Evolutionary conservation across 306 rosid genomes (phyloP).

Genomic region (Sechiopsis laciniata): DNA sequence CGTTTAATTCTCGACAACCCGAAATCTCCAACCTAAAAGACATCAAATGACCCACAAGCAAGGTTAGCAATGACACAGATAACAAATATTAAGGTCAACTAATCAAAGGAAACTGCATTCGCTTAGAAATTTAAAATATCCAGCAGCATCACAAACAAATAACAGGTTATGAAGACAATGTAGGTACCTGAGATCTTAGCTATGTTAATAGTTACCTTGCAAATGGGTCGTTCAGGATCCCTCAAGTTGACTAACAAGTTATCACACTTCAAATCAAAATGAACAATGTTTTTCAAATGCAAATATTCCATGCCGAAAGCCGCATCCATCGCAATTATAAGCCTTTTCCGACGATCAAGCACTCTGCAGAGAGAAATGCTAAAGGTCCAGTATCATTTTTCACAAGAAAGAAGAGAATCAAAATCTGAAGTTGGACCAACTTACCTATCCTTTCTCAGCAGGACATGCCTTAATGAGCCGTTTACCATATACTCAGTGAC

Average conservation of each 20-base stretch:
- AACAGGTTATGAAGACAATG: too few species aligned
- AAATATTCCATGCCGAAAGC: slow-evolving; percentile 99
- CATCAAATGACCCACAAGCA: slow-evolving; percentile 8
- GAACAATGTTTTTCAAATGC: slow-evolving; percentile 84
- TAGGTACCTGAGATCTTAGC: not conserved
- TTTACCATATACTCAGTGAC: slow-evolving; percentile 89
- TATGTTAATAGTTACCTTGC: slow-evolving; percentile 59
- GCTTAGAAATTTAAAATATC: not conserved
- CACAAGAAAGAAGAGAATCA: slow-evolving; percentile 15
- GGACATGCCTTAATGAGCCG: slow-evolving; percentile 86
- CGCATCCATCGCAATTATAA: slow-evolving; percentile 79
- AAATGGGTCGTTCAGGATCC: slow-evolving; percentile 80
- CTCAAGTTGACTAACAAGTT: slow-evolving; percentile 89
- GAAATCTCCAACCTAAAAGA: slow-evolving; percentile 77
- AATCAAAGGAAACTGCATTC: not conserved
- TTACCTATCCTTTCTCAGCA: slow-evolving; percentile 65
- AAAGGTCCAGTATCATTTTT: not conserved
- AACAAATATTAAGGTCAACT: not conserved
- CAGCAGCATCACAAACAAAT: too few species aligned
- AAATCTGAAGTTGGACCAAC: slow-evolving; percentile 11
- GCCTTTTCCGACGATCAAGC: slow-evolving; percentile 78
- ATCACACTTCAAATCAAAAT: slow-evolving; percentile 93
- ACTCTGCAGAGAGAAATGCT: slow-evolving; percentile 52
- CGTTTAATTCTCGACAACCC: slow-evolving; percentile 84
- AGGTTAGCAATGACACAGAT: not conserved